A percentile compares a stretch with the other conserved stretches of the same genome.
phyloP scores from a whole-genome alignment of 1,139 yeast species.

The Kodamaea anthophila region DNA sequence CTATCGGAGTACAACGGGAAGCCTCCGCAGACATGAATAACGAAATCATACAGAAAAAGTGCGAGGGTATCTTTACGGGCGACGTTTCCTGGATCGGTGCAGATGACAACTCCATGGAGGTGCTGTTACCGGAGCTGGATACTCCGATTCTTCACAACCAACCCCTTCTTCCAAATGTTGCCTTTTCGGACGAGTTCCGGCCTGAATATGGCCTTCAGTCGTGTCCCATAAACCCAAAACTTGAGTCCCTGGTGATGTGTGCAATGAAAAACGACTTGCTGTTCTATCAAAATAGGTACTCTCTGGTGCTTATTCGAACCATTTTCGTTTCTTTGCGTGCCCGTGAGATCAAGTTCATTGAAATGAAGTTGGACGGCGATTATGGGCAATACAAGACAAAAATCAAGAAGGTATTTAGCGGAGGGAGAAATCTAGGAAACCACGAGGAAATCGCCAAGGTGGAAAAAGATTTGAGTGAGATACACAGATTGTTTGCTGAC shows the following conservation, averaged over 20 bases:
- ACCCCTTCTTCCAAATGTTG: conserved; percentile 32
- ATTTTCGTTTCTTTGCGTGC: conserved; percentile 47
- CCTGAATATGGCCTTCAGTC: conserved; percentile 48
- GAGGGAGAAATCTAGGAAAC: conserved; percentile 30
- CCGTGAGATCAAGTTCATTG: conserved; percentile 50
- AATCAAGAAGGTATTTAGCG: conserved; percentile 32
- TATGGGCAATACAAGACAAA: conserved; percentile 27
- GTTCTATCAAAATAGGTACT: conserved; percentile 35
- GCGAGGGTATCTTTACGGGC: conserved; percentile 23
- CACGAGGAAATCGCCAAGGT: conserved; percentile 18
- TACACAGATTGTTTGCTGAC: conserved; percentile 19
- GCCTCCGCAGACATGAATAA: conserved; percentile 12
- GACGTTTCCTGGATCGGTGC: conserved; percentile 6
- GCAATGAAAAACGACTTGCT: conserved; percentile 54
- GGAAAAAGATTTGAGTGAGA: conserved; percentile 23
- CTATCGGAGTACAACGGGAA: conserved; percentile 10
- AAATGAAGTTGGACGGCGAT: conserved; percentile 23
- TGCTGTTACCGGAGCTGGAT: neutral
- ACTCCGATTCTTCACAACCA: conserved; percentile 8
- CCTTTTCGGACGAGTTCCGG: conserved; percentile 46
- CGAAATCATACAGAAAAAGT: conserved; percentile 20
- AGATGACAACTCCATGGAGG: conserved; percentile 5
- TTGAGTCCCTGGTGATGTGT: conserved; percentile 45
- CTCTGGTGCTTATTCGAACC: conserved; percentile 29
- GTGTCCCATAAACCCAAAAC: conserved; percentile 43